Evolutionary conservation across 345 rosid species (phyloP).

Genomic region (Aurinia saxatilis): DNA sequence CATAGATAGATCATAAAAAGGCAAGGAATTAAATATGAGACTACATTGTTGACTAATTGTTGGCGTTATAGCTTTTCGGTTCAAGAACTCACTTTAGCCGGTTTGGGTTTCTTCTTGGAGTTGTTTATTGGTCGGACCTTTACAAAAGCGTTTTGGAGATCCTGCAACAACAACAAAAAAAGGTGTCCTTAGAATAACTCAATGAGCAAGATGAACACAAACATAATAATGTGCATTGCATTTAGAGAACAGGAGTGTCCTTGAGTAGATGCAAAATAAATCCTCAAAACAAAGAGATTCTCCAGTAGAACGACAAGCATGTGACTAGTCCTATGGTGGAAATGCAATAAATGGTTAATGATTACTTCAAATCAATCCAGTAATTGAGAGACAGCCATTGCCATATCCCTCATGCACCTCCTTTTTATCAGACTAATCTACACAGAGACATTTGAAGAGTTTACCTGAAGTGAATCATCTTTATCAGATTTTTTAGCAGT

Average conservation of each 20-base stretch:
- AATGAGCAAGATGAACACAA: not conserved
- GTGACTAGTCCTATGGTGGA: not conserved
- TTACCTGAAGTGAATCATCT: conserved; percentile 44
- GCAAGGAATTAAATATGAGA: not conserved
- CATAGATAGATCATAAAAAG: not conserved
- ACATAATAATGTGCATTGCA: not conserved
- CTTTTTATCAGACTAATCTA: not conserved
- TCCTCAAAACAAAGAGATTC: not conserved
- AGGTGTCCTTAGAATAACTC: not conserved
- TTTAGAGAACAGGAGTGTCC: not conserved
- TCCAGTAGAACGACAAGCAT: not conserved
- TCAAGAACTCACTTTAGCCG: conserved; percentile 12
- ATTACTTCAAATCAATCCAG: not conserved
- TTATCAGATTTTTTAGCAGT: conserved; percentile 17
- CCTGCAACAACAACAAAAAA: conserved; percentile 21
- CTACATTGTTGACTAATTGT: not conserved
- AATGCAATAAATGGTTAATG: not conserved
- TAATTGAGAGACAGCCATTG: not conserved
- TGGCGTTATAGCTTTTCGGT: not conserved
- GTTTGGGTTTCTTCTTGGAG: conserved; percentile 26
- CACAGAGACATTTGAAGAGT: not conserved
- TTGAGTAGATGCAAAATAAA: not conserved
- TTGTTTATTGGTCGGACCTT: conserved; percentile 31
- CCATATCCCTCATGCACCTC: not conserved
- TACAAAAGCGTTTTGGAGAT: conserved; percentile 25